Percentiles rank a stretch among this genome's conserved stretches.
Conservation (phyloP, 2,329 filamentous ascomycete genomes). For the Monilinia fructicola region DNA sequence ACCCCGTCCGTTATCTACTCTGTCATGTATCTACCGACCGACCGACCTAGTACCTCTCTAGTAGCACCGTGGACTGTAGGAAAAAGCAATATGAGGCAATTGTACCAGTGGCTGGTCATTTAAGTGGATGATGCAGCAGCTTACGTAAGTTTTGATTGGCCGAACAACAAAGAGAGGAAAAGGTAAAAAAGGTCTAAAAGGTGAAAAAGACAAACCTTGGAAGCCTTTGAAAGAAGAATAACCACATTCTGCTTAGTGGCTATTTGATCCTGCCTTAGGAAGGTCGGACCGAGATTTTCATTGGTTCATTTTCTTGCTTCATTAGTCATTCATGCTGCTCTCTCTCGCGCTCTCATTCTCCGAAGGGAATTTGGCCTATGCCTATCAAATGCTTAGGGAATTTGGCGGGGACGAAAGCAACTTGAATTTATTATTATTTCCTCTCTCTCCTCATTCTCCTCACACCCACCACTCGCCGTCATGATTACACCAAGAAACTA, state of each 20-base stretch:
- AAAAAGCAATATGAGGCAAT: too few relatives aligned
- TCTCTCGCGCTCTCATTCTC: constrained; percentile 11
- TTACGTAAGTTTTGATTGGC: background rate
- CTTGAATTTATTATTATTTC: constrained; percentile 20
- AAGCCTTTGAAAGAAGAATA: background rate
- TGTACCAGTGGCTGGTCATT: background rate
- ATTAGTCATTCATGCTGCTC: constrained; percentile 10
- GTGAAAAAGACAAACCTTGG: background rate
- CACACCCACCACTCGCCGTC: constrained; percentile 18
- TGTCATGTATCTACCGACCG: too few relatives aligned
- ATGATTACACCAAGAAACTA: constrained; percentile 24
- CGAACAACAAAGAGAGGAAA: background rate
- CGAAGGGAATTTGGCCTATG: constrained; percentile 16
- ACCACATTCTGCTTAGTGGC: background rate
- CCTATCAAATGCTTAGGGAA: constrained; percentile 11
- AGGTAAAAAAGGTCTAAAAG: too few relatives aligned
- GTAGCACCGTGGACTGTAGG: too few relatives aligned
- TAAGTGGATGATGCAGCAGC: background rate
- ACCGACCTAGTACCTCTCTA: too few relatives aligned
- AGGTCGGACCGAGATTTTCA: background rate
- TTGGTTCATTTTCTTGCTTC: background rate
- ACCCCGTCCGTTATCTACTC: too few relatives aligned
- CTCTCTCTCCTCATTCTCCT: constrained; percentile 12
- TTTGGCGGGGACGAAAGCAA: constrained; percentile 20
- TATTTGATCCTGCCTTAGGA: background rate